Evolutionary conservation across 1,284 basidiomycete species (phyloP).

Genomic region (Cystobasidiaceae sp.): DNA sequence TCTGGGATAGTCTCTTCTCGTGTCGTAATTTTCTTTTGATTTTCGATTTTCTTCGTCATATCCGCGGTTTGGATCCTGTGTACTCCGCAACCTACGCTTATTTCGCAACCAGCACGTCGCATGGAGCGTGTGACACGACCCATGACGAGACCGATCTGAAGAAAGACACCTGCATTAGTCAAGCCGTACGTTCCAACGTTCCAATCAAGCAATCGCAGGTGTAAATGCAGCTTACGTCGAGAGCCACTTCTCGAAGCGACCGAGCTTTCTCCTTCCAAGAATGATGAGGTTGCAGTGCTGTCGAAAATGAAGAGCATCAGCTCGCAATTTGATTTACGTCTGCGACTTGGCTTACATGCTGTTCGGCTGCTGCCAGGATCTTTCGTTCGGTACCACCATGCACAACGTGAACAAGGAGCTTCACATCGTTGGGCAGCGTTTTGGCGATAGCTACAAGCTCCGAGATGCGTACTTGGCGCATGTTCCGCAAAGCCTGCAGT

Average conservation of each 20-base stretch:
- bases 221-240: background rate
- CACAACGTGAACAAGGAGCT: constrained; percentile 19
- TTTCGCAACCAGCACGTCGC: constrained; percentile 23
- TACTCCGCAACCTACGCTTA: background rate
- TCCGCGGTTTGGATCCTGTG: too few relatives aligned
- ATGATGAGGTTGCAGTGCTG: constrained; percentile 24
- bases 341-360: constrained; percentile 2
- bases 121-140: constrained; percentile 15
- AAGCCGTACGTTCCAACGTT: background rate
- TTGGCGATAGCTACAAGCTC: constrained; percentile 12
- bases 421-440: constrained; percentile 14
- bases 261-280: constrained; percentile 15
- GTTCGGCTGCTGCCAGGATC: constrained; percentile 23
- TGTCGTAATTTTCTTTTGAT: too few relatives aligned
- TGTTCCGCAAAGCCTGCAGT: constrained; percentile 2
- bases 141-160: constrained; percentile 22
- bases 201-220: background rate
- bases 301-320: background rate
- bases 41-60: too few relatives aligned
- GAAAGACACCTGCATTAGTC: background rate
- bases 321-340: background rate
- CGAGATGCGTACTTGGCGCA: constrained; percentile 4
- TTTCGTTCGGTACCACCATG: constrained; percentile 24
- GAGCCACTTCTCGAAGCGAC: constrained; percentile 18
- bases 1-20: too few relatives aligned